Conservation (phyloP, 306 rosid genomes). For the Carpinus viminea region DNA sequence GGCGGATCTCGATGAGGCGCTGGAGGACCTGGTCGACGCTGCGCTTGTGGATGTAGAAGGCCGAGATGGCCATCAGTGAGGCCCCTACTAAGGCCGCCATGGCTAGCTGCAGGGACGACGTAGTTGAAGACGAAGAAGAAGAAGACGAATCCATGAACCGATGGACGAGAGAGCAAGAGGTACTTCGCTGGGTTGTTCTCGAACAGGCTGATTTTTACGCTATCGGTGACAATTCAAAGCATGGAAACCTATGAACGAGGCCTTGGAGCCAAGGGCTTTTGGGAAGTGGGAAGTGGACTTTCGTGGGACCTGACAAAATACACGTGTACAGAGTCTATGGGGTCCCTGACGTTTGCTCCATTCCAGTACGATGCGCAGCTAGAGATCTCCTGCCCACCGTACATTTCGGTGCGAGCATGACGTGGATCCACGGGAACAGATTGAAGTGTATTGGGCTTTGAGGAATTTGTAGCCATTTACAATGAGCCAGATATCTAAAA, state of each 20-base stretch:
- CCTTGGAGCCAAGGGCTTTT: not conserved
- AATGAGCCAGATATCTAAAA: too few relatives aligned
- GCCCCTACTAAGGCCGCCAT: constrained; percentile 80
- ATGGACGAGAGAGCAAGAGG: not conserved
- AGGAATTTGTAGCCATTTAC: too few relatives aligned
- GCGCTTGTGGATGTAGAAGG: constrained; percentile 82
- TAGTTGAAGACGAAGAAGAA: constrained; percentile 34
- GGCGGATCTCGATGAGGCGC: constrained; percentile 67
- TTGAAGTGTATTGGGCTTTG: too few relatives aligned
- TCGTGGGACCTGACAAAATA: too few relatives aligned
- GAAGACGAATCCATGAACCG: constrained; percentile 35
- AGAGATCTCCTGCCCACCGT: too few relatives aligned
- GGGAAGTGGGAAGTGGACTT: not conserved
- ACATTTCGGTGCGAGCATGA: too few relatives aligned
- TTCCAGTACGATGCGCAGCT: too few relatives aligned
- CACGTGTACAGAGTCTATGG: too few relatives aligned
- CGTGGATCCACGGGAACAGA: too few relatives aligned
- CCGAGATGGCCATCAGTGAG: constrained; percentile 76
- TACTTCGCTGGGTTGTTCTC: not conserved
- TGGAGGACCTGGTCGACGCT: constrained; percentile 71
- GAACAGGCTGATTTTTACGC: not conserved
- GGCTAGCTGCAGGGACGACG: constrained; percentile 60
- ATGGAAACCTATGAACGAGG: not conserved
- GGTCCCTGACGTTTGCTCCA: too few relatives aligned
- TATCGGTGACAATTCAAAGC: not conserved